Evolutionary conservation across 495 filamentous ascomycete genomes (phyloP).

Genomic region (Penicillium antarcticum): DNA sequence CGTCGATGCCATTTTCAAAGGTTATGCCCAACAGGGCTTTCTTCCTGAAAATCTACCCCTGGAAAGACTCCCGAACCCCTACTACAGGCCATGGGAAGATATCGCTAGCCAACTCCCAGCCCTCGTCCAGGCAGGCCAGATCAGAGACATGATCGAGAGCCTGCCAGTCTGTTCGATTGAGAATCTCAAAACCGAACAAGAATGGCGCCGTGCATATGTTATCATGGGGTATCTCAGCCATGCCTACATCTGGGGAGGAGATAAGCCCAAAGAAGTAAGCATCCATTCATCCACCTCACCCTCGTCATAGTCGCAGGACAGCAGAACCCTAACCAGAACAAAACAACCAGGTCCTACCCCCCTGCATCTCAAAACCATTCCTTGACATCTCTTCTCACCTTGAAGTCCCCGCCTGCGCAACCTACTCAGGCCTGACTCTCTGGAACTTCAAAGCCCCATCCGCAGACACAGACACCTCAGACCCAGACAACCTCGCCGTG

Average conservation of each 20-base stretch:
- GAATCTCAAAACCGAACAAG: constrained; percentile 68
- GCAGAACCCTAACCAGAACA: background rate
- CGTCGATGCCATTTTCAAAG: constrained; percentile 50
- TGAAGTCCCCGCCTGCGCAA: constrained; percentile 87
- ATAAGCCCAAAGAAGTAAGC: constrained; percentile 69
- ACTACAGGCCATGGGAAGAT: constrained; percentile 88
- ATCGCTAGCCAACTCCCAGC: constrained; percentile 72
- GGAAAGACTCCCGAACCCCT: constrained; percentile 67
- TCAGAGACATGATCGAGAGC: constrained; percentile 68
- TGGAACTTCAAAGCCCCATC: constrained; percentile 91
- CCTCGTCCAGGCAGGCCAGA: constrained; percentile 68
- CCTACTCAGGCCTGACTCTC: constrained; percentile 82
- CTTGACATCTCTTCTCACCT: constrained; percentile 73
- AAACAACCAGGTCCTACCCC: constrained; percentile 66
- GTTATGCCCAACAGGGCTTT: constrained; percentile 80
- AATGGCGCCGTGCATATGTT: constrained; percentile 90
- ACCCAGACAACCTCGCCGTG: constrained; percentile 77
- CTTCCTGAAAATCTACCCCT: constrained; percentile 77
- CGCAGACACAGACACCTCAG: constrained; percentile 66
- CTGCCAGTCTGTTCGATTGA: constrained; percentile 77
- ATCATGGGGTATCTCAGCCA: constrained; percentile 84
- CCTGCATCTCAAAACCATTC: constrained; percentile 76
- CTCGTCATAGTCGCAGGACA: no score
- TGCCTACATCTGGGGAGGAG: constrained; percentile 92
- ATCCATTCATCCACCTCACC: background rate